These are phyloP conservation scores for Pythium apleroticum DNA, from an alignment of 352 stramenopile species.

Conservation along the genomic window DNA sequence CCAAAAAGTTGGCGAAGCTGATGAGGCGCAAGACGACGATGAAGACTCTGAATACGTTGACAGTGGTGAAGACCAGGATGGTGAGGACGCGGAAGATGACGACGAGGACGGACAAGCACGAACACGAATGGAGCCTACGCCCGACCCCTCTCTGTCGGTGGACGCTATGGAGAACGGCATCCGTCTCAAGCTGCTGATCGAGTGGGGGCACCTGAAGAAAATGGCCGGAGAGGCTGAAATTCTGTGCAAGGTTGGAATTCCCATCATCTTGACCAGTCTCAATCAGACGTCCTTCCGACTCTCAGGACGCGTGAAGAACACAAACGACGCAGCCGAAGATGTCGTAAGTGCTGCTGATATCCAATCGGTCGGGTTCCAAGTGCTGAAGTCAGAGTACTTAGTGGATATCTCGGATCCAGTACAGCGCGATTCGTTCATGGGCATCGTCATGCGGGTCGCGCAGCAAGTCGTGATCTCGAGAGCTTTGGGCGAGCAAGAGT, in stretches of 20 bases:
- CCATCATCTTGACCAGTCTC: constrained; percentile 79
- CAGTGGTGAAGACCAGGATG: constrained; percentile 31
- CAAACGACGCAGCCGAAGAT: constrained; percentile 45
- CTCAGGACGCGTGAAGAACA: constrained; percentile 65
- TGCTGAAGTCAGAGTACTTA: constrained; percentile 81
- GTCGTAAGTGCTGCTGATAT: constrained; percentile 58
- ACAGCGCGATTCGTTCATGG: constrained; percentile 81
- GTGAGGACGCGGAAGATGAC: constrained; percentile 45
- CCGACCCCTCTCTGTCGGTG: constrained; percentile 74
- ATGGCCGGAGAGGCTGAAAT: constrained; percentile 64
- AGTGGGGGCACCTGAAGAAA: constrained; percentile 80
- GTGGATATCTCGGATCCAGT: constrained; percentile 74
- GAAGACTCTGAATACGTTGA: constrained; percentile 38
- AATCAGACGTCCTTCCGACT: constrained; percentile 77
- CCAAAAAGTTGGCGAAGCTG: constrained; percentile 15
- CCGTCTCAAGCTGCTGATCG: constrained; percentile 73
- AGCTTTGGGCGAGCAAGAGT: constrained; percentile 66
- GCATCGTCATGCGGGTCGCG: constrained; percentile 81
- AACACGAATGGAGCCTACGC: constrained; percentile 54
- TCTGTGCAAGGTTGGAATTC: constrained; percentile 80
- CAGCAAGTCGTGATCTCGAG: constrained; percentile 82
- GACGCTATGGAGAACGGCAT: constrained; percentile 88
- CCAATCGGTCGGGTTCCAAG: constrained; percentile 72
- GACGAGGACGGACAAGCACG: constrained; percentile 54
- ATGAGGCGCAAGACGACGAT: constrained; percentile 21